These are phyloP conservation scores for Boehmeria nivea DNA, from an alignment of 306 rosid genomes.

Conservation along the genomic window DNA sequence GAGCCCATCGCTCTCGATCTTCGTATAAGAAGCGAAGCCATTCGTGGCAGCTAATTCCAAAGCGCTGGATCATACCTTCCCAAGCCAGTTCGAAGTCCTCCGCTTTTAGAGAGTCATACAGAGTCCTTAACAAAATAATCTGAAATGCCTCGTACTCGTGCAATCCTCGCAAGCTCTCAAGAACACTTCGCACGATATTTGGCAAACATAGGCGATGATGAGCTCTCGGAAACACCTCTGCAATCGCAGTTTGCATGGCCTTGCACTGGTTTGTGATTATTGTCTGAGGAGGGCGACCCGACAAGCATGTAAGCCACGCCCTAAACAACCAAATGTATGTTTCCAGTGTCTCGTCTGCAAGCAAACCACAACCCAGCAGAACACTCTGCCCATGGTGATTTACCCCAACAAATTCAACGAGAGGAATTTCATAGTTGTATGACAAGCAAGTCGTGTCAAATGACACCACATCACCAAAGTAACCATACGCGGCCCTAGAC, in stretches of 20 bases:
- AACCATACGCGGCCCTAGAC: slow-evolving; percentile 74
- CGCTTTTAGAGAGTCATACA: slow-evolving; percentile 47
- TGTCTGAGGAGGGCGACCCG: slow-evolving; percentile 92
- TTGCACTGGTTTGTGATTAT: slow-evolving; percentile 66
- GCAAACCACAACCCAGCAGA: slow-evolving; percentile 80
- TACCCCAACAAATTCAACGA: slow-evolving; percentile 71
- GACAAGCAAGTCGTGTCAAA: slow-evolving; percentile 78
- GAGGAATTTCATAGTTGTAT: slow-evolving; percentile 68
- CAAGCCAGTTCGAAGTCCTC: slow-evolving; percentile 88
- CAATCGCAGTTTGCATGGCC: slow-evolving; percentile 62
- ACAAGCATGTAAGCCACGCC: slow-evolving; percentile 93
- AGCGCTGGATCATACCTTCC: slow-evolving; percentile 62
- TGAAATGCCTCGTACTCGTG: slow-evolving; percentile 65
- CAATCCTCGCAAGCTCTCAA: slow-evolving; percentile 50
- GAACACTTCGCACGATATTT: slow-evolving; percentile 61
- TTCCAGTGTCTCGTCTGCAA: slow-evolving; percentile 75
- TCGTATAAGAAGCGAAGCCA: slow-evolving; percentile 49
- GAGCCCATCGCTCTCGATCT: slow-evolving; percentile 83
- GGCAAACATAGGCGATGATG: slow-evolving; percentile 64
- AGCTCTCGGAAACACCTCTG: slow-evolving; percentile 91
- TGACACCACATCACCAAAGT: slow-evolving; percentile 72
- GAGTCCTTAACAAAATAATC: slow-evolving; percentile 41
- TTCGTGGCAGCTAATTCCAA: slow-evolving; percentile 54
- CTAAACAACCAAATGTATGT: slow-evolving; percentile 85
- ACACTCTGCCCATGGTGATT: slow-evolving; percentile 80